phyloP scores from a whole-genome alignment of 768 basidiomycete genomes.

The Boletus rufocinnamomeus region DNA sequence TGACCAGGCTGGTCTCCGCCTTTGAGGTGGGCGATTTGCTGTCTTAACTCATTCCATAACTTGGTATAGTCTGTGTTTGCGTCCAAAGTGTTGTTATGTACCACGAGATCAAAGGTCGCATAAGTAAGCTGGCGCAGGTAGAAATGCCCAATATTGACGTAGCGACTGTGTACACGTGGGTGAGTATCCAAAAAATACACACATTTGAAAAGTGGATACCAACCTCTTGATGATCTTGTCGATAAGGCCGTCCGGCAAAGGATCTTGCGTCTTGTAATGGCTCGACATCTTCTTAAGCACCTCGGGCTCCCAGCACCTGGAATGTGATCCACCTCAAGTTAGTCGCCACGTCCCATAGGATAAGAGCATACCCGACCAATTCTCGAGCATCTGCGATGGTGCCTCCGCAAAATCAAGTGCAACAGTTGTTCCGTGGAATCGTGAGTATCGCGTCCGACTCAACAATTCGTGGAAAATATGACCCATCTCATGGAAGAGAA shows the following conservation, averaged over 20 bases:
- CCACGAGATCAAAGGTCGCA: slow-evolving; percentile 33
- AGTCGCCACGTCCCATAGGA: not conserved
- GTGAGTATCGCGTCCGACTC: slow-evolving; percentile 64
- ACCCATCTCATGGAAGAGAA: slow-evolving; percentile 89
- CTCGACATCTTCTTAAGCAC: slow-evolving; percentile 73
- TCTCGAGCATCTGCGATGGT: slow-evolving; percentile 91
- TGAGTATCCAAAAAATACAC: not conserved
- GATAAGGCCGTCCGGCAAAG: slow-evolving; percentile 66
- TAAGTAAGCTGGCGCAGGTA: slow-evolving; percentile 72
- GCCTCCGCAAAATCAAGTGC: slow-evolving; percentile 84
- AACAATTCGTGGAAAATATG: slow-evolving; percentile 69
- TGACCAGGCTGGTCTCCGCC: slow-evolving; percentile 67
- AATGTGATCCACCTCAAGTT: not conserved
- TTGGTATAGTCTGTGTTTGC: slow-evolving; percentile 60
- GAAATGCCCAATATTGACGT: slow-evolving; percentile 78
- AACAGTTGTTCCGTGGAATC: slow-evolving; percentile 81
- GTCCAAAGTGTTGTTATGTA: slow-evolving; percentile 42
- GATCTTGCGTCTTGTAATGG: slow-evolving; percentile 73
- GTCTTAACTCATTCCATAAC: slow-evolving; percentile 72
- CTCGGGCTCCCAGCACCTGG: slow-evolving; percentile 77
- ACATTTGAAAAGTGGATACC: not conserved
- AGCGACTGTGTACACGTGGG: slow-evolving; percentile 46
- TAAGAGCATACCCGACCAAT: slow-evolving; percentile 53
- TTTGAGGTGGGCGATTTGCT: slow-evolving; percentile 67
- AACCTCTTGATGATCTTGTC: slow-evolving; percentile 77